Conservation (phyloP, 176 grass and related monocot species). For the Carex cristatella region DNA sequence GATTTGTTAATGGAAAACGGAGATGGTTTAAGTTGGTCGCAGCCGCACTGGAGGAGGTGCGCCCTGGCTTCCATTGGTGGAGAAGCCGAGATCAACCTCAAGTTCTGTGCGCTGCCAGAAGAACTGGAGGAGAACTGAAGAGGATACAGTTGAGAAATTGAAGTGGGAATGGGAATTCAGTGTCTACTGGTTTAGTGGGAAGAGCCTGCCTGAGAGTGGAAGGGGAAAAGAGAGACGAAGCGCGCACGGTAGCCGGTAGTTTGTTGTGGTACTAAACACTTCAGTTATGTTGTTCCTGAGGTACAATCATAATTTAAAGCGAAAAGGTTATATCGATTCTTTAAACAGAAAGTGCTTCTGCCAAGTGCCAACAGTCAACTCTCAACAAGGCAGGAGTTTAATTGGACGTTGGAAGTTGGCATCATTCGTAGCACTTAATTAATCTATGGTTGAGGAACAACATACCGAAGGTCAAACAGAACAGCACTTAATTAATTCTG, state of each 20-base stretch:
- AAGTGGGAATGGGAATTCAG: background rate
- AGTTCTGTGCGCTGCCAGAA: background rate
- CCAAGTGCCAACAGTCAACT: too few species aligned
- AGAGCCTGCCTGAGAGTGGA: background rate
- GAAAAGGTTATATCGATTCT: background rate
- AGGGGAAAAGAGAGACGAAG: background rate
- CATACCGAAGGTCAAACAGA: background rate
- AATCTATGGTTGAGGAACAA: background rate
- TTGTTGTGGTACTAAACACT: conserved; percentile 4
- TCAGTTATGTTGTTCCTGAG: background rate
- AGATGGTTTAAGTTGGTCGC: conserved; percentile 35
- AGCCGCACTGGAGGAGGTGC: conserved; percentile 60
- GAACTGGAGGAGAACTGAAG: background rate
- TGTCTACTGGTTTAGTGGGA: background rate
- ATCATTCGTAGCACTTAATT: background rate
- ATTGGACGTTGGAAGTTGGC: background rate
- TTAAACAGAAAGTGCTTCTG: background rate
- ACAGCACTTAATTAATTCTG: background rate
- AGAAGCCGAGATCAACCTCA: background rate
- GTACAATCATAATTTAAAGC: background rate
- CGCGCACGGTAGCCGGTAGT: background rate
- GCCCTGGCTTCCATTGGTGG: conserved; percentile 53
- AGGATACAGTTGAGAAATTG: background rate
- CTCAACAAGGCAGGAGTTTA: background rate
- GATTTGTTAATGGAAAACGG: conserved; percentile 4